phyloP scores from a whole-genome alignment of 306 rosid genomes.

The Hippophae rhamnoides region DNA sequence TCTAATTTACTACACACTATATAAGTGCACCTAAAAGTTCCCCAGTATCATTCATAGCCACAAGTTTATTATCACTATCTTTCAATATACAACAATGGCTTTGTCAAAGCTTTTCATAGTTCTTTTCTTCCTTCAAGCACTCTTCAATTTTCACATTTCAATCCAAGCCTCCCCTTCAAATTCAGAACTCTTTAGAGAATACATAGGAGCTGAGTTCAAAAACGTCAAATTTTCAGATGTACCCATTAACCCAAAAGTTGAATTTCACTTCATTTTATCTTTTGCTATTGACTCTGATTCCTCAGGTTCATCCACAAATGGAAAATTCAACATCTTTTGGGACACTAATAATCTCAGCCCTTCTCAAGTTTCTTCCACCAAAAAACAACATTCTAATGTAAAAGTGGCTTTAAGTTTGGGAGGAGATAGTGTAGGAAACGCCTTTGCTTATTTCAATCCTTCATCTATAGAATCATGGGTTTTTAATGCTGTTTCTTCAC shows the following conservation, averaged over 20 bases:
- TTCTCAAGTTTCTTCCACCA: conserved; percentile 41
- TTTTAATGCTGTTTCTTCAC: conserved; percentile 48
- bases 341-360: conserved; percentile 40
- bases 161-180: background rate
- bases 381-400: conserved; percentile 34
- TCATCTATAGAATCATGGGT: conserved; percentile 46
- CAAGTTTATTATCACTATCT: no score
- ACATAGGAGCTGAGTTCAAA: conserved; percentile 50
- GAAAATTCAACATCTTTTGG: conserved; percentile 47
- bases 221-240: conserved; percentile 42
- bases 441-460: conserved; percentile 29
- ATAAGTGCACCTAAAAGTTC: no score
- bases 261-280: conserved; percentile 54
- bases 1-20: no score
- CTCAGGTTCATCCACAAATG: conserved; percentile 40
- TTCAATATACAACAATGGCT: no score
- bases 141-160: no score
- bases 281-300: conserved; percentile 46
- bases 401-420: conserved; percentile 47
- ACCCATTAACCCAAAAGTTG: conserved; percentile 32
- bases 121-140: no score
- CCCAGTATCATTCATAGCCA: no score
- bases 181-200: conserved; percentile 42
- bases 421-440: conserved; percentile 23
- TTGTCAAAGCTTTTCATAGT: no score